These are phyloP conservation scores for Lepiota brunneoincarnata DNA, from an alignment of 768 basidiomycete species.

Conservation along the genomic window DNA sequence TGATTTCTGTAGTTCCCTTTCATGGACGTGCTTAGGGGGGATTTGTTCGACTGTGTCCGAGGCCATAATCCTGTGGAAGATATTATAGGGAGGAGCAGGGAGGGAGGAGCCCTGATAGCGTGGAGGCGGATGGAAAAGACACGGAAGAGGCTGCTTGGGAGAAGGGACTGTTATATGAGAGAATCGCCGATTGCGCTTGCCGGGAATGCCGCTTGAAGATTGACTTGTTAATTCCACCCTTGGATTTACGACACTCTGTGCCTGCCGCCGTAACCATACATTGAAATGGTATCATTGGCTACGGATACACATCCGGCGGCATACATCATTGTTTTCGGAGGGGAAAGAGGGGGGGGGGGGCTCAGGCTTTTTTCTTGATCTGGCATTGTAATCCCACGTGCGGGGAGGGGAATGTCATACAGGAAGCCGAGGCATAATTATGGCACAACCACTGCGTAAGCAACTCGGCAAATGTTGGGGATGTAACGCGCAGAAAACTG, in stretches of 20 bases:
- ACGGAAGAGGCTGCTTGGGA: too few relatives aligned
- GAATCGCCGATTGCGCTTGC: not conserved
- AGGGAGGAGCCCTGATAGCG: not conserved
- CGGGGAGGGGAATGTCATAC: too few relatives aligned
- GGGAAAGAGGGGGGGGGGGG: not conserved
- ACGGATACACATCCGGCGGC: constrained; percentile 1
- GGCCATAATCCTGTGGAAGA: constrained; percentile 8
- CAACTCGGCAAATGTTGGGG: too few relatives aligned
- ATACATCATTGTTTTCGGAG: not conserved
- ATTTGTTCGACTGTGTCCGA: constrained; percentile 8
- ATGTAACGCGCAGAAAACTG: too few relatives aligned
- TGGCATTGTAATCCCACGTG: not conserved
- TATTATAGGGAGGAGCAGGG: not conserved
- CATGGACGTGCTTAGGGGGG: not conserved
- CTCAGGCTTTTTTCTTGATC: not conserved
- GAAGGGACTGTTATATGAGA: not conserved
- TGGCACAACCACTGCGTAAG: too few relatives aligned
- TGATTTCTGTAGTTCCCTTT: not conserved
- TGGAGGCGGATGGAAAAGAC: too few relatives aligned
- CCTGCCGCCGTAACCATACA: not conserved
- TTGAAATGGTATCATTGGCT: not conserved
- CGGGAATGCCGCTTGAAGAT: not conserved
- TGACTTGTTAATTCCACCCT: not conserved
- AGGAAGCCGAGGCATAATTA: too few relatives aligned
- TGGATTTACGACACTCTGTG: not conserved